Evolutionary conservation across 2,329 filamentous ascomycete species (phyloP).

Genomic region (Sclerotiophoma versabilis): DNA sequence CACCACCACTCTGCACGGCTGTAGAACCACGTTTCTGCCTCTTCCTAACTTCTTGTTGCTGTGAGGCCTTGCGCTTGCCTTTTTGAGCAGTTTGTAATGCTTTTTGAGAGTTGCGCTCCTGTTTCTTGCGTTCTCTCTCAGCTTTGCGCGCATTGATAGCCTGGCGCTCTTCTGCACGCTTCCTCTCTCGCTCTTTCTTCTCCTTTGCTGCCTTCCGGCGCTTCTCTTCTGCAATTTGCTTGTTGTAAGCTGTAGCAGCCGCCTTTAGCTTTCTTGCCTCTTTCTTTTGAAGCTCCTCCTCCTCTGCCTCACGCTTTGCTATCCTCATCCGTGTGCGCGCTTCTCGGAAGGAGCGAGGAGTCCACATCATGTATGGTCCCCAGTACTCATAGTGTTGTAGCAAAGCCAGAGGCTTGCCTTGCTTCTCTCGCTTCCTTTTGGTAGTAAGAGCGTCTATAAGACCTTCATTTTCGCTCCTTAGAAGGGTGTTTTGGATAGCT

Average conservation of each 20-base stretch:
- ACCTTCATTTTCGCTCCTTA: neutral
- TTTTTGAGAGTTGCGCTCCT: neutral
- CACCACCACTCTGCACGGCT: slow-evolving; percentile 1
- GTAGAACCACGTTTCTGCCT: slow-evolving; percentile 3
- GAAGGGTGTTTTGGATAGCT: neutral
- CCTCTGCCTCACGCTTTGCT: neutral
- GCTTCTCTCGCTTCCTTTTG: neutral
- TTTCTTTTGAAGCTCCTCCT: neutral
- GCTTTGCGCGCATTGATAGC: neutral
- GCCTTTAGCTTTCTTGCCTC: neutral
- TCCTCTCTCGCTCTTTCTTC: neutral
- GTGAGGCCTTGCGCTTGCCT: slow-evolving; percentile 3
- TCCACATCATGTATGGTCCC: neutral
- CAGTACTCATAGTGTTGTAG: neutral
- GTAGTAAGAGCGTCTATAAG: neutral
- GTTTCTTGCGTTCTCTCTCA: too few relatives aligned
- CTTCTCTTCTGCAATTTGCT: neutral
- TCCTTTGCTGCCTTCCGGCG: neutral
- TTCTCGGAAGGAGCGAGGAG: neutral
- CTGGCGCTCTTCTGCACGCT: neutral
- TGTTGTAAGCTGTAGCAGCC: neutral
- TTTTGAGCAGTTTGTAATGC: neutral
- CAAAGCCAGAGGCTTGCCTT: neutral
- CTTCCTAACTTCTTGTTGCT: neutral
- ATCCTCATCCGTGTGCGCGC: neutral